phyloP scores from a whole-genome alignment of 2,329 filamentous ascomycete species.

The Verticillium alfalfae region DNA sequence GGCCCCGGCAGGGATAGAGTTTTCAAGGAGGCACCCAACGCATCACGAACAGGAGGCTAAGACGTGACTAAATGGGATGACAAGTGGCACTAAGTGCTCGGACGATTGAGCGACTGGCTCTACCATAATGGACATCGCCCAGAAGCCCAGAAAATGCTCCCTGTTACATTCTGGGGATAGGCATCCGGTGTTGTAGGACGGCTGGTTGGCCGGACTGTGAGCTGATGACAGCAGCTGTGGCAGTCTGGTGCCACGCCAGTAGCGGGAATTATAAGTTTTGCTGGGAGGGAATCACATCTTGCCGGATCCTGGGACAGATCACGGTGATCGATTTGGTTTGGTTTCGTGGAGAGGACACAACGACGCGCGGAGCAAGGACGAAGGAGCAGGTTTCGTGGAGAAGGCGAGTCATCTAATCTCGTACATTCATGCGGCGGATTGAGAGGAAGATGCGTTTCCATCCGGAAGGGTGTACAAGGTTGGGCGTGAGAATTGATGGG shows the following conservation, averaged over 20 bases:
- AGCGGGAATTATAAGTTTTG: neutral
- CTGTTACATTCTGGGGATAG: neutral
- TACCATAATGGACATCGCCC: neutral
- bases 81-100: neutral
- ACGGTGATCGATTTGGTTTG: neutral
- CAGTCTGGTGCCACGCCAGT: neutral
- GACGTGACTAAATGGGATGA: neutral
- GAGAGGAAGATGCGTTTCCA: neutral
- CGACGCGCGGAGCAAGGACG: neutral
- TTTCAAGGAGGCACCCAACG: neutral
- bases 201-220: neutral
- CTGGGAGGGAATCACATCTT: neutral
- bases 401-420: slow-evolving; percentile 2
- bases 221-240: neutral
- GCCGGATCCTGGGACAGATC: neutral
- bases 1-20: neutral
- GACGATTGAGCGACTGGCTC: too few species aligned
- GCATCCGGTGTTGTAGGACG: neutral
- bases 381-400: neutral
- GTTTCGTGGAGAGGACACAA: neutral
- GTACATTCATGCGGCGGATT: neutral
- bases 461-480: neutral
- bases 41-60: neutral
- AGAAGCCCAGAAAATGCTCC: too few species aligned
- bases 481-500: neutral